Evolutionary conservation across 371 early-diverging fungal species (phyloP).

Genomic region (Batkoa obscura): DNA sequence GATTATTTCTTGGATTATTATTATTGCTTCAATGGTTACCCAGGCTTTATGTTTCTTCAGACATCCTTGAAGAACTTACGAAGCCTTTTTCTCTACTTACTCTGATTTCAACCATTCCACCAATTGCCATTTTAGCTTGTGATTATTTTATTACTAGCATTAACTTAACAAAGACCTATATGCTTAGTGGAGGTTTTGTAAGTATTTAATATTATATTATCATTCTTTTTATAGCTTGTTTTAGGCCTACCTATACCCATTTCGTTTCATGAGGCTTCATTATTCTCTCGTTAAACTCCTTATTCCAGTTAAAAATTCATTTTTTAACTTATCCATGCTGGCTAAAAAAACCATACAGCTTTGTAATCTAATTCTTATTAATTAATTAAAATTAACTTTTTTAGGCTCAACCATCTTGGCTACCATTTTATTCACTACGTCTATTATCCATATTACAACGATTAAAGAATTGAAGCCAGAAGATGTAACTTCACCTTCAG

Average conservation of each 20-base stretch:
- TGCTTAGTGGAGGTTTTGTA: constrained; percentile 22
- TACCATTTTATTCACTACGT: constrained; percentile 37
- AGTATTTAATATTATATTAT: neutral
- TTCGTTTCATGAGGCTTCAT: constrained; percentile 41
- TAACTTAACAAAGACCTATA: constrained; percentile 18
- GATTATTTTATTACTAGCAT: constrained; percentile 10
- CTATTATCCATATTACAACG: constrained; percentile 34
- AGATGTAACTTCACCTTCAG: constrained; percentile 9
- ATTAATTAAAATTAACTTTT: neutral
- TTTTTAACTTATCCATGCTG: constrained; percentile 22
- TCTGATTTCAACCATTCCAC: constrained; percentile 25
- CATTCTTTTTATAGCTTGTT: neutral
- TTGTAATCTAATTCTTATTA: neutral
- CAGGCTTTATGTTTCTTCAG: constrained; percentile 19
- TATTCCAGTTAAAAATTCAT: constrained; percentile 27
- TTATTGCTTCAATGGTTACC: constrained; percentile 9
- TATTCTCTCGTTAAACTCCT: constrained; percentile 20
- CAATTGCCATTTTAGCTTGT: constrained; percentile 17
- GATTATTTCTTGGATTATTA: constrained; percentile 6
- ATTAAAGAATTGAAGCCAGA: constrained; percentile 16
- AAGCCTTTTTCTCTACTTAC: constrained; percentile 22
- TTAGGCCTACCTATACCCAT: constrained; percentile 34
- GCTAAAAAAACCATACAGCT: constrained; percentile 28
- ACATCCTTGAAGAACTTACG: constrained; percentile 15
- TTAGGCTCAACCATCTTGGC: constrained; percentile 20